A percentile compares a stretch with the other conserved stretches of the same genome.
Evolutionary conservation across 2,329 filamentous ascomycete species (phyloP).

Genomic region (Aureobasidium sp.): DNA sequence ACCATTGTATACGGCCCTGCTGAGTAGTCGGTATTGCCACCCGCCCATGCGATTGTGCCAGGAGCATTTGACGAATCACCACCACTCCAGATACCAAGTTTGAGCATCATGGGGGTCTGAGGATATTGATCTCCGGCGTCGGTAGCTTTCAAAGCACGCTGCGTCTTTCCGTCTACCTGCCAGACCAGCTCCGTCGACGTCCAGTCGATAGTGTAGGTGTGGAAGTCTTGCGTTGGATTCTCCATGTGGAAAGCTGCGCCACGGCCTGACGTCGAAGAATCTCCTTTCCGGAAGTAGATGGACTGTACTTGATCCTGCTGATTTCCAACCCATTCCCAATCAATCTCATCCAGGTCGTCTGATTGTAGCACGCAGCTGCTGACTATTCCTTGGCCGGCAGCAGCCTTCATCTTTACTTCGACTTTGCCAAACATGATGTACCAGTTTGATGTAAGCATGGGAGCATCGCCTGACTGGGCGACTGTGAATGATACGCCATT

Average conservation of each 20-base stretch:
- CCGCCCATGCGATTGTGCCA: constrained; percentile 86
- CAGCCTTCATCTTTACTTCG: constrained; percentile 76
- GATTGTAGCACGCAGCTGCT: constrained; percentile 88
- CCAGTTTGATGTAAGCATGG: constrained; percentile 81
- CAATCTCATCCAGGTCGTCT: constrained; percentile 89
- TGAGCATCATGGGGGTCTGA: constrained; percentile 91
- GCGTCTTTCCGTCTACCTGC: constrained; percentile 70
- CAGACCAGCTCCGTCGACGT: constrained; percentile 77
- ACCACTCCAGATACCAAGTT: constrained; percentile 86
- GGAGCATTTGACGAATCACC: constrained; percentile 72
- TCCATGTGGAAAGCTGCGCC: constrained; percentile 67
- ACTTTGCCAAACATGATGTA: constrained; percentile 99
- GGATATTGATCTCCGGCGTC: constrained; percentile 77
- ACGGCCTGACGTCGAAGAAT: constrained; percentile 77
- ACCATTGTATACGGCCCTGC: constrained; percentile 80
- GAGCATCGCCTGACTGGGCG: constrained; percentile 68
- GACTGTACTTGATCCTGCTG: constrained; percentile 74
- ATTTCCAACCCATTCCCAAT: constrained; percentile 91
- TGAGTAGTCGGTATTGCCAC: constrained; percentile 76
- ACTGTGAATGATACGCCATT: constrained; percentile 81
- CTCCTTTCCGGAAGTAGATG: constrained; percentile 95
- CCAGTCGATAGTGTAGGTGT: constrained; percentile 91
- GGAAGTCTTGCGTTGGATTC: constrained; percentile 65
- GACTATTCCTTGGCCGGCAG: constrained; percentile 84
- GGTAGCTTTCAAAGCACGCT: constrained; percentile 65